phyloP scores from a whole-genome alignment of 129 eudicot genomes.

The Kitagawia praeruptora region DNA sequence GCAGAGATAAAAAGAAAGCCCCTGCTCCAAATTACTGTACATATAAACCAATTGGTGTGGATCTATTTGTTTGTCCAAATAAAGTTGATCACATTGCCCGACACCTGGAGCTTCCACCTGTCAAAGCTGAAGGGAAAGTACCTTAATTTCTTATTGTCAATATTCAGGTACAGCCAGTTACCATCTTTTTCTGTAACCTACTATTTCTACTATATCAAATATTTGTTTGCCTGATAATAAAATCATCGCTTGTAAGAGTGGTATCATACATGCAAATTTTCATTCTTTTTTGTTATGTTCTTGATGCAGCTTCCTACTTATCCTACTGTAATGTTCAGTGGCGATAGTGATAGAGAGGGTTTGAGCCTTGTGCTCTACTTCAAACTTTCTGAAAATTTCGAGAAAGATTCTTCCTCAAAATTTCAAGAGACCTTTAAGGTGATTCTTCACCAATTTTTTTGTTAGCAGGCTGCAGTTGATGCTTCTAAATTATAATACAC shows the following conservation, averaged over 20 bases:
- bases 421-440: conserved; percentile 78
- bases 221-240: not conserved
- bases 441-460: not conserved
- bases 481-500: not conserved
- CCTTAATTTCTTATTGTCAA: conserved; percentile 80
- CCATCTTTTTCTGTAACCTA: not conserved
- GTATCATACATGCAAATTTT: not conserved
- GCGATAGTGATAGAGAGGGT: conserved; percentile 88
- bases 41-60: conserved; percentile 73
- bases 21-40: conserved; percentile 70
- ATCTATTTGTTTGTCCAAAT: conserved; percentile 57
- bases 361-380: conserved; percentile 82
- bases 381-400: conserved; percentile 54
- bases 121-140: conserved; percentile 39
- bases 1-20: conserved; percentile 80
- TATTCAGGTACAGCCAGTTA: conserved; percentile 50
- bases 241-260: not conserved
- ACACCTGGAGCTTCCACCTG: conserved; percentile 72
- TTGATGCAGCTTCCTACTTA: conserved; percentile 71
- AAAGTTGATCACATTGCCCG: conserved; percentile 81
- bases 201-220: not conserved
- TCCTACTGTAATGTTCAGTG: conserved; percentile 68
- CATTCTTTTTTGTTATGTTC: conserved; percentile 9
- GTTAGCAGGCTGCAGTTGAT: not conserved
- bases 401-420: conserved; percentile 45